Evolutionary conservation across 441 rosid species (phyloP).

Genomic region (Erysimum pusillum): DNA sequence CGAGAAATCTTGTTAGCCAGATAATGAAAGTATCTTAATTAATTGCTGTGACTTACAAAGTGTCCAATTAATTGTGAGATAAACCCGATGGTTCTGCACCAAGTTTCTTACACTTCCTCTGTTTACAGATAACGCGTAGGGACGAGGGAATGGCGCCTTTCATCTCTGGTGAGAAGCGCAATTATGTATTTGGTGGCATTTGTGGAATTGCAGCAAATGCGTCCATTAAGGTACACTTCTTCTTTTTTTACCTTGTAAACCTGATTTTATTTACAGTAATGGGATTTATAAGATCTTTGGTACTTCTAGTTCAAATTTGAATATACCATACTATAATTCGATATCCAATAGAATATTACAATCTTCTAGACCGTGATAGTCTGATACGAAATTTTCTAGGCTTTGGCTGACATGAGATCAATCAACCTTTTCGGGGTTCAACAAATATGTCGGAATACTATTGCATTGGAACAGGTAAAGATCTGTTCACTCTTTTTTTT

Average conservation of each 20-base stretch:
- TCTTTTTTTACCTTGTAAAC: slow-evolving; percentile 17
- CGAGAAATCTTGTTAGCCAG: slow-evolving; percentile 32
- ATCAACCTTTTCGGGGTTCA: slow-evolving; percentile 99
- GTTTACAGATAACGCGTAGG: slow-evolving; percentile 80
- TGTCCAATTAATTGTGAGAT: slow-evolving; percentile 13
- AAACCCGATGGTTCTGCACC: neutral
- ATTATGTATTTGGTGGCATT: slow-evolving; percentile 97
- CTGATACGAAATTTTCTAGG: slow-evolving; percentile 53
- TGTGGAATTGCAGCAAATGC: slow-evolving; percentile 86
- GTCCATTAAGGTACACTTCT: slow-evolving; percentile 78
- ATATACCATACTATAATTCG: neutral
- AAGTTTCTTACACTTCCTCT: slow-evolving; percentile 11
- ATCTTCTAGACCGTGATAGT: slow-evolving; percentile 23
- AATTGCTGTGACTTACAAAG: neutral
- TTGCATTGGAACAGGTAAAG: slow-evolving; percentile 94
- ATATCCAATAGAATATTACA: neutral
- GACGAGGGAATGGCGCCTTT: slow-evolving; percentile 99
- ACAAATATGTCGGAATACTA: slow-evolving; percentile 94
- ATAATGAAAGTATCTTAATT: slow-evolving; percentile 6
- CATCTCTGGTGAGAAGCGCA: slow-evolving; percentile 73
- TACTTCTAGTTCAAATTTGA: slow-evolving; percentile 19
- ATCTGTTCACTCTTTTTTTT: neutral
- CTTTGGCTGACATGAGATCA: slow-evolving; percentile 83
- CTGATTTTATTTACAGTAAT: slow-evolving; percentile 7
- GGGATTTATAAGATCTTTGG: neutral